These are phyloP conservation scores for Dioscorea zingiberensis DNA, from an alignment of 106 monocot species.

Conservation along the genomic window DNA sequence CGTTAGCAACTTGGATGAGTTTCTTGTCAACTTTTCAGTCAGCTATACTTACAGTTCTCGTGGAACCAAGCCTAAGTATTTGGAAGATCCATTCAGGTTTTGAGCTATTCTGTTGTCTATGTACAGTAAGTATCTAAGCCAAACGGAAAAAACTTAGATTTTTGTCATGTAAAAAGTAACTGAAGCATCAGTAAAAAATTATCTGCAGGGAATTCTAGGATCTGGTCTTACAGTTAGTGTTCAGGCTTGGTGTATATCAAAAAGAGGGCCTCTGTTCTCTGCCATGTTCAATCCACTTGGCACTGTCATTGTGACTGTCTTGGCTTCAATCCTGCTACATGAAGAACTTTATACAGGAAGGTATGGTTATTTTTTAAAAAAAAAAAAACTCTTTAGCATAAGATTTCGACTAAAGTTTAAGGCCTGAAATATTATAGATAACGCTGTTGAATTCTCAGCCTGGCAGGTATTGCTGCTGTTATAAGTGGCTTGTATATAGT, in stretches of 20 bases:
- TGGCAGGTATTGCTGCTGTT: conserved; percentile 22
- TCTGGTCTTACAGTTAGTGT: conserved; percentile 34
- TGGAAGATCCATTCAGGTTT: conserved; percentile 20
- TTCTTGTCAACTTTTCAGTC: conserved; percentile 14
- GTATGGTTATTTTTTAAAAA: not conserved
- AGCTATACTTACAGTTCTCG: not conserved
- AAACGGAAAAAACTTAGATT: too few species aligned
- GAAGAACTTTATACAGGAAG: conserved; percentile 23
- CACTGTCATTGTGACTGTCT: conserved; percentile 26
- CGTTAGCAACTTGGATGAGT: conserved; percentile 22
- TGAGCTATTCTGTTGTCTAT: conserved; percentile 15
- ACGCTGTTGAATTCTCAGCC: conserved; percentile 8
- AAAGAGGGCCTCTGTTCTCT: conserved; percentile 22
- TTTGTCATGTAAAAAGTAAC: too few species aligned
- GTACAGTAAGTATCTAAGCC: conserved; percentile 16
- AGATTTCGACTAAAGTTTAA: too few species aligned
- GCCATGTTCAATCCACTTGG: conserved; percentile 26
- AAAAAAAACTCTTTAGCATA: too few species aligned
- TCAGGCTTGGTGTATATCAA: conserved; percentile 23
- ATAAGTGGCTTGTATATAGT: conserved; percentile 27
- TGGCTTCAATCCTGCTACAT: conserved; percentile 10
- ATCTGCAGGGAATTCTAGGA: conserved; percentile 35
- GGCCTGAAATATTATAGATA: too few species aligned
- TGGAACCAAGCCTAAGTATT: conserved; percentile 13
- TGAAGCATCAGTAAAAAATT: not conserved